Evolutionary conservation across 1,139 yeast genomes (phyloP).

Genomic region (Wickerhamiella pararugosa): DNA sequence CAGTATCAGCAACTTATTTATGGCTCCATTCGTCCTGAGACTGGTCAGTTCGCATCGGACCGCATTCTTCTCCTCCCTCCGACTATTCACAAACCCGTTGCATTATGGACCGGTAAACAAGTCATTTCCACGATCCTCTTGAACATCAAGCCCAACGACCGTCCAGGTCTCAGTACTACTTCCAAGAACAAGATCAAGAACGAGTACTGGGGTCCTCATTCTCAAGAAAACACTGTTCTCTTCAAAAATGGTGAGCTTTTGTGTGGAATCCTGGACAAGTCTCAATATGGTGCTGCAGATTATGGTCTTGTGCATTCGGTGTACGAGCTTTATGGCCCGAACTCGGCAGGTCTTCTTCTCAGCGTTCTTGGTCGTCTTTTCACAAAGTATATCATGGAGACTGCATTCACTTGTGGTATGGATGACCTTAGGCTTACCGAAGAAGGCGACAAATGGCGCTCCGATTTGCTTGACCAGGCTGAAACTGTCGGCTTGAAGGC

Average conservation of each 20-base stretch:
- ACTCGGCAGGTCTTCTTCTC: constrained; percentile 75
- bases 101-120: constrained; percentile 99
- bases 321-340: constrained; percentile 90
- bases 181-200: constrained; percentile 83
- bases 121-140: constrained; percentile 72
- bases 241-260: constrained; percentile 77
- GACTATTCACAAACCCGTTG: constrained; percentile 69
- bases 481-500: constrained; percentile 78
- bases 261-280: constrained; percentile 89
- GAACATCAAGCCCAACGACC: constrained; percentile 70
- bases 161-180: constrained; percentile 78
- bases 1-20: constrained; percentile 86
- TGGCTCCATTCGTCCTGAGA: constrained; percentile 93
- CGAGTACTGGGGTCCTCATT: constrained; percentile 85
- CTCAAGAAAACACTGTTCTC: constrained; percentile 72
- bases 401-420: constrained; percentile 99
- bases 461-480: constrained; percentile 61
- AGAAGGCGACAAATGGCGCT: constrained; percentile 86
- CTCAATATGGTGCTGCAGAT: constrained; percentile 97
- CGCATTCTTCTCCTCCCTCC: constrained; percentile 79
- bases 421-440: constrained; percentile 87
- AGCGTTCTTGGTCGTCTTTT: constrained; percentile 87
- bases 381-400: constrained; percentile 82
- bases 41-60: constrained; percentile 70
- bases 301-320: constrained; percentile 93